Evolutionary conservation across 805 yeast genomes (phyloP), one percentile per base, ranked within the genome.

Genomic region (Myxozyma neglecta): DNA sequence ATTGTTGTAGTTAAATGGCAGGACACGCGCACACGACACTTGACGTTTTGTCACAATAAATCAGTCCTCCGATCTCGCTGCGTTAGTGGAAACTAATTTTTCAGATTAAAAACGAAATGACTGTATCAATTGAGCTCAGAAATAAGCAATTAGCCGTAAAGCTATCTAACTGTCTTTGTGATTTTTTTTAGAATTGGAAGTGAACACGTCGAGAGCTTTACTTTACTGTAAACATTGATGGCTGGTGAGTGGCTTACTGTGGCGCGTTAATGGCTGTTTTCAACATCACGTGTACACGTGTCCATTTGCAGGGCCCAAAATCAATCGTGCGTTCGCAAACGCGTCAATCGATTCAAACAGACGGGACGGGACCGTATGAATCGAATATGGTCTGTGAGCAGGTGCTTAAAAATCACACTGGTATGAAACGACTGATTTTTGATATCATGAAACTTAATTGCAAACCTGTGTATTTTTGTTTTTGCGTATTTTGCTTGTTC

Each of bases 191-290:
- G 29, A 24, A 13, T 20, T 10, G 16, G 51, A 47, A 47, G 40
- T 47, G 51, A 47, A 47, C 51, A 47, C 51, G 51, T 47, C 40
- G 40, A 34, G 51, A 37, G 18, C 20, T 47, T 45, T 32, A 20
- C 39, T 20, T 7, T 4, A 50, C 32, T 36, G 44, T 42, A 29
- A 13, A n/a, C 18, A 14, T n/a, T 14, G 35, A 40, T 13, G 34
- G 52, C 42, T 40, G 40, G 52, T 48, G 52, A 8, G 16, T 13
- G 42, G n/a, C 42, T 39, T n/a, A 39, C n/a, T 39, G 42, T 39
- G 42, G 42, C 42, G 46, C 24, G 14, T n/a, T 13, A 39, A 39
- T 13, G 42, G 42, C 16, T 13, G 42, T 16, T 13, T 42, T 42
- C 20, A 42, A 9, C n/a, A 16, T 42, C 18, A 42, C 46, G 46